Evolutionary conservation across 2,329 filamentous ascomycete genomes (phyloP), one percentile per base, ranked within the genome.

Genomic region (Fusarium stilboides): DNA sequence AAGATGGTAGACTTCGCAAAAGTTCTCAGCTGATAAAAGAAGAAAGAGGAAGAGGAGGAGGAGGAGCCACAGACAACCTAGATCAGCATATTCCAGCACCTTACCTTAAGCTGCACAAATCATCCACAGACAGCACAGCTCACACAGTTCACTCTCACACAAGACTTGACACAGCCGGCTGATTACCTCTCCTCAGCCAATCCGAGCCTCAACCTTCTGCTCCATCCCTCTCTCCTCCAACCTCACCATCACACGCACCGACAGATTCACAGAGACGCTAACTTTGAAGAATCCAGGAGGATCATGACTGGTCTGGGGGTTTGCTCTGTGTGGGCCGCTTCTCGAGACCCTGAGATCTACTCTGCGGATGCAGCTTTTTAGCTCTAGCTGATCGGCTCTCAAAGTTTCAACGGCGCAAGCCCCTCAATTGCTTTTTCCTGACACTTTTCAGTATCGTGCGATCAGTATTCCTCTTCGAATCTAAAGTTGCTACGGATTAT

Each of bases 391-490:
- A 37, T 61, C 39, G 50, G 52, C 51, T 53, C 46, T 62, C 62
- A 70, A 51, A 28, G 67, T 70, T 70, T 70, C 50, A 70, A 62
- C 63, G 54, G 67, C 49, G 62, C 50, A 57, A 62, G 58, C 62
- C 62, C 52, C 62, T 63, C 67, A 70, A 70, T 54, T 49, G 36
- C 34, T 53, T 42, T 46, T 31, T 31, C 45, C 45, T 24, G 17
- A 62, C 34, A 54, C 36, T 56, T 37, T 44, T 46, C 20, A 22
- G 26, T 40, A 19, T 46, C 46, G 36, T 34, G 43, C 24, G 33
- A 45, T 43, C 31, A 24, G 40, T 42, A 69, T n/a, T 22, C 19
- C 37, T 31, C 40, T n/a, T 24, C 40, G 20, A 54, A 26, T 34
- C 24, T 22, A 26, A 50, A 49, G 45, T 33, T 63, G 37, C 42